Conservation (phyloP, 2,329 filamentous ascomycete species). For the Claviceps sp. region DNA sequence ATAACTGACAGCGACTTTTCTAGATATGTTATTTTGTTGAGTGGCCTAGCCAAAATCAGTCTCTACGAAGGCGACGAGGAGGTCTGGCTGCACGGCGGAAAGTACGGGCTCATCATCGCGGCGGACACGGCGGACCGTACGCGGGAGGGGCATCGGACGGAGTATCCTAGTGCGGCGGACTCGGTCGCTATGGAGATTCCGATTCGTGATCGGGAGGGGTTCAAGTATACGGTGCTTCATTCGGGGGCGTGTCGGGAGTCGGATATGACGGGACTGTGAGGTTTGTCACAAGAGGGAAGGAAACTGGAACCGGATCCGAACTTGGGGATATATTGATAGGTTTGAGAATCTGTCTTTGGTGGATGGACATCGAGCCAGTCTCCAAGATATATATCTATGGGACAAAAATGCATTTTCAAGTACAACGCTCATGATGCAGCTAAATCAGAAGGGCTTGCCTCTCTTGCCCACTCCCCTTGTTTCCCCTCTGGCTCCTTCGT, state of each 20-base stretch:
- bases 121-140: conserved; percentile 28
- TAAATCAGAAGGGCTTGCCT: not conserved
- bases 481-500: not conserved
- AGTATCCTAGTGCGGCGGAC: conserved; percentile 23
- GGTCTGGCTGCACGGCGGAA: conserved; percentile 25
- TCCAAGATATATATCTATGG: not conserved
- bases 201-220: not conserved
- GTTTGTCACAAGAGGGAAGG: not conserved
- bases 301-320: not conserved
- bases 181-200: conserved; percentile 20
- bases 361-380: not conserved
- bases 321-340: not conserved
- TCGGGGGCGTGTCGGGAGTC: conserved; percentile 1
- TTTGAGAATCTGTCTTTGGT: not conserved
- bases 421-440: not conserved
- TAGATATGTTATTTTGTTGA: conserved; percentile 23
- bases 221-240: conserved; percentile 7
- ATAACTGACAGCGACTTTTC: not conserved
- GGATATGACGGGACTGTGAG: not conserved
- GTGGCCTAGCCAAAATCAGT: conserved; percentile 26
- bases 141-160: conserved; percentile 24
- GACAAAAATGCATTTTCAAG: not conserved
- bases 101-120: conserved; percentile 26
- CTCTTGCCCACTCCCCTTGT: not conserved
- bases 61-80: conserved; percentile 24